phyloP scores from a whole-genome alignment of 768 basidiomycete species.

The Rubroboletus satanas region DNA sequence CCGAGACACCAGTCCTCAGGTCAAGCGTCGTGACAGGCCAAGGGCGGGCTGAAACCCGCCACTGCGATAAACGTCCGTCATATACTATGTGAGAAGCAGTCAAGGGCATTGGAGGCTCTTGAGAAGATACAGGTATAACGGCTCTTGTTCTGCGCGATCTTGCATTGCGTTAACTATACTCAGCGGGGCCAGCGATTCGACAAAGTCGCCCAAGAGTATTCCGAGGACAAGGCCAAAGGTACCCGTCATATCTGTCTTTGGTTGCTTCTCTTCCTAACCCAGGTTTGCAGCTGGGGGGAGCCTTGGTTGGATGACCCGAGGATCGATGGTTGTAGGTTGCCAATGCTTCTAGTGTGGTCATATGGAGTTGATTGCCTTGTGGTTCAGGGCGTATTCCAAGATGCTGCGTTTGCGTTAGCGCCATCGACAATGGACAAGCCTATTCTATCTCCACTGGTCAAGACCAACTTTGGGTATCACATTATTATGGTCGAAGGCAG shows the following conservation, averaged over 20 bases:
- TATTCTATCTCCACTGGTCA: conserved; percentile 64
- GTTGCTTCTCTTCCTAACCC: conserved; percentile 1
- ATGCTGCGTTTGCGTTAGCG: conserved; percentile 77
- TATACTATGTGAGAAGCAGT: conserved; percentile 85
- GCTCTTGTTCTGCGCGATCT: neutral
- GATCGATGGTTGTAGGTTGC: conserved; percentile 71
- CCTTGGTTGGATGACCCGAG: conserved; percentile 82
- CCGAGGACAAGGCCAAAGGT: conserved; percentile 91
- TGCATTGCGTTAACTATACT: neutral
- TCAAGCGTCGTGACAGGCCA: conserved; percentile 35
- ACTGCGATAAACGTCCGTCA: conserved; percentile 84
- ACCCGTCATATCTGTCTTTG: neutral
- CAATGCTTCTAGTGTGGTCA: neutral
- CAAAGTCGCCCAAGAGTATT: conserved; percentile 87
- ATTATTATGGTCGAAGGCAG: conserved; percentile 91
- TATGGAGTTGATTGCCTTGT: neutral
- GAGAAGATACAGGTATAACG: conserved; percentile 67
- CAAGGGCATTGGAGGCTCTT: conserved; percentile 72
- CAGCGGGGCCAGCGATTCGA: conserved; percentile 81
- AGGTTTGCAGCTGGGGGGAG: conserved; percentile 65
- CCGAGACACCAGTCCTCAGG: neutral
- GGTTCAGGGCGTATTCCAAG: conserved; percentile 68
- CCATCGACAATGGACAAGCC: conserved; percentile 84
- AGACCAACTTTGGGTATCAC: conserved; percentile 83
- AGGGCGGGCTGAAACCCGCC: conserved; percentile 67